Conservation (phyloP, 495 filamentous ascomycete genomes). For the Daldinia vernicosa region DNA sequence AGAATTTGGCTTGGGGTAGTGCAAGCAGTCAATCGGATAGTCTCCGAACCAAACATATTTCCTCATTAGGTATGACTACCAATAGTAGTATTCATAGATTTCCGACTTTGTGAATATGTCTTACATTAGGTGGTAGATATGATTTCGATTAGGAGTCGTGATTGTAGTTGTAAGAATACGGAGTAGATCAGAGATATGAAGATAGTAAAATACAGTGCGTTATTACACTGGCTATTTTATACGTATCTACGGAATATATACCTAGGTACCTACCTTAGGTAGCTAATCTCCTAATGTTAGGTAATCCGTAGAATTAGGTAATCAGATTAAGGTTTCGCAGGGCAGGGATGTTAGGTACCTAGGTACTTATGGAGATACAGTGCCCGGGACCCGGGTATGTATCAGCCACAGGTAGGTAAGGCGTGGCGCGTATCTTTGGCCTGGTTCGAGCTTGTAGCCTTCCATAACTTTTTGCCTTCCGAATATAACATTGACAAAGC, state of each 20-base stretch:
- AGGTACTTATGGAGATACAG: background rate
- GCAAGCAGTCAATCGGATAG: background rate
- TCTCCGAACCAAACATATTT: background rate
- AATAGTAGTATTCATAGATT: background rate
- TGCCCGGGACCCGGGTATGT: background rate
- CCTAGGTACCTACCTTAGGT: no score
- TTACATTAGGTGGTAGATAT: background rate
- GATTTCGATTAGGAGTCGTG: background rate
- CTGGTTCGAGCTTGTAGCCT: background rate
- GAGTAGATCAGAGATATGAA: background rate
- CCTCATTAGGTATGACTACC: background rate
- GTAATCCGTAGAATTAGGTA: background rate
- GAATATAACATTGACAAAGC: background rate
- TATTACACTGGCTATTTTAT: background rate
- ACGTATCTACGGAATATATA: no score
- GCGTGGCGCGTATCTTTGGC: background rate
- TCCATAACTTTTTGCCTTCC: background rate
- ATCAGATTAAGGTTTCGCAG: conserved; percentile 1
- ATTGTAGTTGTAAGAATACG: background rate
- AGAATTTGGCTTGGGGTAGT: background rate
- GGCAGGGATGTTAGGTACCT: background rate
- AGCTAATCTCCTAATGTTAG: no score
- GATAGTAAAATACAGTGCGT: background rate
- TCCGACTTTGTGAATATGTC: background rate
- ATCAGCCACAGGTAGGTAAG: background rate